Evolutionary conservation across 192 early-diverging fungal genomes (phyloP), one percentile per base, ranked within the genome.

Genomic region (Spizellomyces punctatus): DNA sequence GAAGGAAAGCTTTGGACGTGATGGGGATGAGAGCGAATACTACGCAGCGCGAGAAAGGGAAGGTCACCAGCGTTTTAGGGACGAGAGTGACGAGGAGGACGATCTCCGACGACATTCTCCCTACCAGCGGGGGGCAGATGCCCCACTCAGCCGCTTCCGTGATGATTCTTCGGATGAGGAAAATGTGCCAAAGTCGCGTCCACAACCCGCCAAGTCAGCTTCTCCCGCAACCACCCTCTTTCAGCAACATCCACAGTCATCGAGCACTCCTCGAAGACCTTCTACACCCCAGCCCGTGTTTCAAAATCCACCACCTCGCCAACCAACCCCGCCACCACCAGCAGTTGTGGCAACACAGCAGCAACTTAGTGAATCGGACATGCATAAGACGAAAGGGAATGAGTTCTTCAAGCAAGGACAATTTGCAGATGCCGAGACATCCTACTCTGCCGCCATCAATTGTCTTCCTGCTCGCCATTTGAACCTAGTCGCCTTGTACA

Each of bases 351-450:
- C 82, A 80, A 57, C 76, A 73, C 70, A 87, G 10, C 10, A 22
- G 16, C 73, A 79, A 63, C 55, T 69, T 12, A n/a, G 17, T 5
- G 63, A 49, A 12, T 65, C 77, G 6, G 52, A 54, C 43, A 12
- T 10, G 4, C 60, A 54, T 44, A 72, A 91, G 64, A 78, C 83
- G 16, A 71, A 72, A 19, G 95, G 94, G 62, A 96, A 96, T 73
- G 89, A 89, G 8, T 69, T 78, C 10, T 99, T 95, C 79, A 96
- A 95, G 75, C 81, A 91, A 27, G 96, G 96, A 4, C 93, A 98
- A 78, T 98, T 90, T 81, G 90, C 83, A 55, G 90, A 91, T 9
- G 94, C 95, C 0, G 89, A 90, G 47, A 72, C 73, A 6, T 78
- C 77, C 16, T 99, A 99, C 77, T 83, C 85, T 5, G 63, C 66